Evolutionary conservation across 768 basidiomycete species (phyloP).

Genomic region (Daedalea quercina): DNA sequence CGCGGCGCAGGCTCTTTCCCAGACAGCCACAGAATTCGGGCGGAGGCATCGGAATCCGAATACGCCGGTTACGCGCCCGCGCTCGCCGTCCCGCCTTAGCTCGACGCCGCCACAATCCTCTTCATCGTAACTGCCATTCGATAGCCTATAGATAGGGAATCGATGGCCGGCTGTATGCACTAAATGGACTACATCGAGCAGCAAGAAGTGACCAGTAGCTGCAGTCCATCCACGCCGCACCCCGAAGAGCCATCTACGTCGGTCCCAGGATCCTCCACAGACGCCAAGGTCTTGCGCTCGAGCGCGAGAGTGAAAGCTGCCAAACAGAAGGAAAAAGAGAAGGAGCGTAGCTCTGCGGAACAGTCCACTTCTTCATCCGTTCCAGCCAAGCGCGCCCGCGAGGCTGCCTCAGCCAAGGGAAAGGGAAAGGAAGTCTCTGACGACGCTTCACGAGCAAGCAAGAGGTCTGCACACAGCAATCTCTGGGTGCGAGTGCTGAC

Average conservation of each 20-base stretch:
- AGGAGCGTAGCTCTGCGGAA: constrained; percentile 42
- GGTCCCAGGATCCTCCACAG: constrained; percentile 33
- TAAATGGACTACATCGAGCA: constrained; percentile 90
- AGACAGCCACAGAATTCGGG: background rate
- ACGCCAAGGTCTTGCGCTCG: constrained; percentile 57
- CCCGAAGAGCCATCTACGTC: constrained; percentile 28
- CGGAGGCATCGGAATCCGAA: background rate
- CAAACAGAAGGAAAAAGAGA: constrained; percentile 59
- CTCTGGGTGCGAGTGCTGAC: background rate
- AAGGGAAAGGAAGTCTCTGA: constrained; percentile 57
- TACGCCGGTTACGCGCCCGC: constrained; percentile 1
- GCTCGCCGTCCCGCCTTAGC: constrained; percentile 1
- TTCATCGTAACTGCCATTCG: constrained; percentile 9
- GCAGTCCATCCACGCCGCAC: constrained; percentile 46
- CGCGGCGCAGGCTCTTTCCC: no score
- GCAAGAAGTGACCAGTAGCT: constrained; percentile 63
- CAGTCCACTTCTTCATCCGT: constrained; percentile 36
- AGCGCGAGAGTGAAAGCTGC: constrained; percentile 69
- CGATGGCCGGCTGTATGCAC: constrained; percentile 85
- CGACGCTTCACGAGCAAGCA: constrained; percentile 44
- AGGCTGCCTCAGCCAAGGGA: constrained; percentile 45
- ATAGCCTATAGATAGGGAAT: constrained; percentile 27
- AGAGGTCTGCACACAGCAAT: constrained; percentile 41
- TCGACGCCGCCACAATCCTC: constrained; percentile 5
- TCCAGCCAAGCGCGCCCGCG: constrained; percentile 47